A percentile compares a stretch with the other conserved stretches of the same genome.
These are phyloP conservation scores for Citrullus colocynthis DNA, from an alignment of 306 rosid genomes.

Conservation along the genomic window DNA sequence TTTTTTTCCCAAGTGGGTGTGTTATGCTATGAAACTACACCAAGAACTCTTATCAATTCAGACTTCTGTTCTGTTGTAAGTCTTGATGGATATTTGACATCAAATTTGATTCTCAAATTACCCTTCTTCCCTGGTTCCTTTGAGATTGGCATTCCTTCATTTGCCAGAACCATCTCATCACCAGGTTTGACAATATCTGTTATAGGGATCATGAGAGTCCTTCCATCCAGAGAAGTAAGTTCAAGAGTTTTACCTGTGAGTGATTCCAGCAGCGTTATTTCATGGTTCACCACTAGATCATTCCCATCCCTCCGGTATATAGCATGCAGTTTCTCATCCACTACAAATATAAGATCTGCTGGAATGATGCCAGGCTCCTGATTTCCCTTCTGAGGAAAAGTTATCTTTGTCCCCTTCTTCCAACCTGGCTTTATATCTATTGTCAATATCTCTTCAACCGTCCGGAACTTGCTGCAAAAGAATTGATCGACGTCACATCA, in stretches of 20 bases:
- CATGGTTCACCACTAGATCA: slow-evolving; percentile 72
- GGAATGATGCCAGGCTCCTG: slow-evolving; percentile 75
- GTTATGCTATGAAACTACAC: slow-evolving; percentile 34
- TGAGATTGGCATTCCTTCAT: slow-evolving; percentile 92
- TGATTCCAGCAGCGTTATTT: slow-evolving; percentile 77
- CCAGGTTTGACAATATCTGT: slow-evolving; percentile 65
- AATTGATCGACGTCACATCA: slow-evolving; percentile 13
- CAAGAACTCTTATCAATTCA: slow-evolving; percentile 70
- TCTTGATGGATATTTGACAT: slow-evolving; percentile 69
- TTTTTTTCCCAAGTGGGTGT: slow-evolving; percentile 19
- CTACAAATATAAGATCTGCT: slow-evolving; percentile 70
- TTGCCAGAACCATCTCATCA: slow-evolving; percentile 43
- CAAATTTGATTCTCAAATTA: slow-evolving; percentile 68
- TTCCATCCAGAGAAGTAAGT: slow-evolving; percentile 60
- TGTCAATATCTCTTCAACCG: slow-evolving; percentile 78
- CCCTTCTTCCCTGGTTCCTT: slow-evolving; percentile 84
- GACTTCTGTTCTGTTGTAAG: slow-evolving; percentile 68
- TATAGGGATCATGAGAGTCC: slow-evolving; percentile 47
- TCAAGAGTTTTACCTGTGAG: slow-evolving; percentile 73
- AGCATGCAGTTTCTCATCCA: slow-evolving; percentile 90
- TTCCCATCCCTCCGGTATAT: slow-evolving; percentile 64
- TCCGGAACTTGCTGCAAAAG: slow-evolving; percentile 45
- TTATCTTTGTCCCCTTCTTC: slow-evolving; percentile 93
- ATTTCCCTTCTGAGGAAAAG: slow-evolving; percentile 88
- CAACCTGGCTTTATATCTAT: slow-evolving; percentile 86